These are phyloP conservation scores for Neonectria ditissima DNA, from an alignment of 2,329 filamentous ascomycete species.

Conservation along the genomic window DNA sequence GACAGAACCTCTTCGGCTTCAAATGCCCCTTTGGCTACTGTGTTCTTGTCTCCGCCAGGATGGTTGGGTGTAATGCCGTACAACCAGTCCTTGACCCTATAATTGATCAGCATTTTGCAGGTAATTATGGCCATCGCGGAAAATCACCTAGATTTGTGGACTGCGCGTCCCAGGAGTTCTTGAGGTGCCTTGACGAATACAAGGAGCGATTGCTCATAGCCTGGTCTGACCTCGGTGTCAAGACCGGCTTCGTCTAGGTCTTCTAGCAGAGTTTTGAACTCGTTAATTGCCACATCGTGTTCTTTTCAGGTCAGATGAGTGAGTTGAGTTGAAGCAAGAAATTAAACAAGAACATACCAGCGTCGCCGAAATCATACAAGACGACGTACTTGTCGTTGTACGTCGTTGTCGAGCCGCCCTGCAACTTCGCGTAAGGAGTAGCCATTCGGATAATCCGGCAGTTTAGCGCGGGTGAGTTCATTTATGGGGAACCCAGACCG, in stretches of 20 bases:
- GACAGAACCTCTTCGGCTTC: slow-evolving; percentile 79
- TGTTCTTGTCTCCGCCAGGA: slow-evolving; percentile 65
- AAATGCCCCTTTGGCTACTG: slow-evolving; percentile 61
- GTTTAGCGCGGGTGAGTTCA: slow-evolving; percentile 10
- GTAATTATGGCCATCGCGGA: background rate
- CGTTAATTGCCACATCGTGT: slow-evolving; percentile 48
- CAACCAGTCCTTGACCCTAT: slow-evolving; percentile 80
- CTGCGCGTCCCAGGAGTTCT: slow-evolving; percentile 71
- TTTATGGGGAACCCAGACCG: background rate
- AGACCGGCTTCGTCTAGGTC: slow-evolving; percentile 73
- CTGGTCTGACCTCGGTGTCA: slow-evolving; percentile 77
- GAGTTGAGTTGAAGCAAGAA: background rate
- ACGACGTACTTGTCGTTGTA: slow-evolving; percentile 57
- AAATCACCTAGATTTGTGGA: slow-evolving; percentile 73
- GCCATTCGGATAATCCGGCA: slow-evolving; percentile 21
- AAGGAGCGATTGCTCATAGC: slow-evolving; percentile 74
- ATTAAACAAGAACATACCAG: slow-evolving; percentile 46
- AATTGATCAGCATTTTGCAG: background rate
- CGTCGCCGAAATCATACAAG: slow-evolving; percentile 51
- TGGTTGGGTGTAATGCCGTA: slow-evolving; percentile 75
- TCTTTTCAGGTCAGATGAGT: slow-evolving; percentile 46
- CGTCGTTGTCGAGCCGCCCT: slow-evolving; percentile 29
- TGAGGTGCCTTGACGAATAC: slow-evolving; percentile 75
- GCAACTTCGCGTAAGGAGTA: slow-evolving; percentile 1
- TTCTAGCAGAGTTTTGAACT: slow-evolving; percentile 62